phyloP scores from a whole-genome alignment of 129 eudicot genomes.

The Helianthus tuberosus region DNA sequence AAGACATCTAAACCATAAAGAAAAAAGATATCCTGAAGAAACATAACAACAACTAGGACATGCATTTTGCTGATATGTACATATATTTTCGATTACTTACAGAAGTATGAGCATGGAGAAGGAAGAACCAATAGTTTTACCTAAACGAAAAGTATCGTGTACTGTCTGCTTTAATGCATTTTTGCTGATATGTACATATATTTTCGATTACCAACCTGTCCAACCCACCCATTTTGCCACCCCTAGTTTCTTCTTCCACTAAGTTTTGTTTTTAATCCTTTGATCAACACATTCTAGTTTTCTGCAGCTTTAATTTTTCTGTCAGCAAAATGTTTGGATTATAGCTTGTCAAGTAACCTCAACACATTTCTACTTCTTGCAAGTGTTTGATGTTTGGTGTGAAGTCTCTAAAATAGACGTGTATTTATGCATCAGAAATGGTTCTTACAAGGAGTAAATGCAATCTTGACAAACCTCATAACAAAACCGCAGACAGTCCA shows the following conservation, averaged over 20 bases:
- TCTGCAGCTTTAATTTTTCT: too few relatives aligned
- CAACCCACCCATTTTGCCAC: too few relatives aligned
- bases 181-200: too few relatives aligned
- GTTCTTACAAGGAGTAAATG: constrained; percentile 18
- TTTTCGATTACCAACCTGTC: too few relatives aligned
- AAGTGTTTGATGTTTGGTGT: too few relatives aligned
- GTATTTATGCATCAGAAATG: constrained; percentile 9
- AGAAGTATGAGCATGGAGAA: constrained; percentile 1
- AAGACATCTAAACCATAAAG: not conserved
- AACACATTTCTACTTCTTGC: too few relatives aligned
- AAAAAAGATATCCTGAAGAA: not conserved
- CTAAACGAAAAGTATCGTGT: constrained; percentile 4
- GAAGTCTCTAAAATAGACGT: too few relatives aligned
- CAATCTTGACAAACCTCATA: not conserved
- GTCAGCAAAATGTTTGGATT: not conserved
- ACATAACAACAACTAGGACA: not conserved
- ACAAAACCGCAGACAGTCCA: constrained; percentile 3
- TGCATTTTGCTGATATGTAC: not conserved
- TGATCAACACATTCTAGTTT: too few relatives aligned
- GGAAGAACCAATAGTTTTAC: not conserved
- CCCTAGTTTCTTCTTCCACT: too few relatives aligned
- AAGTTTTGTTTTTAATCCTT: too few relatives aligned
- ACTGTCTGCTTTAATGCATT: constrained; percentile 58
- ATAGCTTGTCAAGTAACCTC: not conserved
- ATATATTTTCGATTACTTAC: not conserved